Conservation (phyloP, 2,329 filamentous ascomycete species). For the Colletotrichum spinosum region DNA sequence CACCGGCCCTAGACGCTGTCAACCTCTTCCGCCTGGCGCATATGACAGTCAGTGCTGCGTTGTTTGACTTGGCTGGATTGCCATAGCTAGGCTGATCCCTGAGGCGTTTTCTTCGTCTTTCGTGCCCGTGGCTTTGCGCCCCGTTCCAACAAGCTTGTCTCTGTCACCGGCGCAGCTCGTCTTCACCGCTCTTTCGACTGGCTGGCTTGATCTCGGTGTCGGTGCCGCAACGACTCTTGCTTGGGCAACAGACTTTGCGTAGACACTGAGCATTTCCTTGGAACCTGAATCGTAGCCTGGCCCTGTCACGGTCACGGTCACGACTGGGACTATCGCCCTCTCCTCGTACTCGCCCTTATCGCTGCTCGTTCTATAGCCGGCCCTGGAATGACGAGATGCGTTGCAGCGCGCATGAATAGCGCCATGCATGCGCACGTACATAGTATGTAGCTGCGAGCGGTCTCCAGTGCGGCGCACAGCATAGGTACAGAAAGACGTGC, state of each 20-base stretch:
- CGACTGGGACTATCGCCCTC: too few relatives aligned
- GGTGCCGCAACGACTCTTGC: constrained; percentile 1
- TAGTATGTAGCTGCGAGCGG: constrained; percentile 25
- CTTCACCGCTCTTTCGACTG: constrained; percentile 32
- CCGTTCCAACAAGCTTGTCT: constrained; percentile 13
- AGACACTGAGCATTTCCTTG: background rate
- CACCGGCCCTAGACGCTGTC: constrained; percentile 1
- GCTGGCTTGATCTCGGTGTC: constrained; percentile 17
- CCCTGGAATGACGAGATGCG: background rate
- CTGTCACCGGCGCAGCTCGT: constrained; percentile 4
- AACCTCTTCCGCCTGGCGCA: constrained; percentile 4
- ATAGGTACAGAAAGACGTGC: constrained; percentile 27
- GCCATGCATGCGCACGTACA: constrained; percentile 30
- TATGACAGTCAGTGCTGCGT: constrained; percentile 1
- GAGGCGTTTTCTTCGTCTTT: constrained; percentile 4
- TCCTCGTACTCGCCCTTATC: too few relatives aligned
- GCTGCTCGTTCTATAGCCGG: too few relatives aligned
- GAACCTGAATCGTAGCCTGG: constrained; percentile 5
- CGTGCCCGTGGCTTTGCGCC: background rate
- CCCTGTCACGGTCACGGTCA: too few relatives aligned
- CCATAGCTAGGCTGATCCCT: constrained; percentile 29
- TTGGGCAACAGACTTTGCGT: background rate
- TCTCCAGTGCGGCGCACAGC: constrained; percentile 27
- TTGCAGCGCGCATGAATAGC: constrained; percentile 32
- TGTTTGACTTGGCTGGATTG: constrained; percentile 11